Evolutionary conservation across 2,329 filamentous ascomycete species (phyloP).

Genomic region (Microdochium nivale): DNA sequence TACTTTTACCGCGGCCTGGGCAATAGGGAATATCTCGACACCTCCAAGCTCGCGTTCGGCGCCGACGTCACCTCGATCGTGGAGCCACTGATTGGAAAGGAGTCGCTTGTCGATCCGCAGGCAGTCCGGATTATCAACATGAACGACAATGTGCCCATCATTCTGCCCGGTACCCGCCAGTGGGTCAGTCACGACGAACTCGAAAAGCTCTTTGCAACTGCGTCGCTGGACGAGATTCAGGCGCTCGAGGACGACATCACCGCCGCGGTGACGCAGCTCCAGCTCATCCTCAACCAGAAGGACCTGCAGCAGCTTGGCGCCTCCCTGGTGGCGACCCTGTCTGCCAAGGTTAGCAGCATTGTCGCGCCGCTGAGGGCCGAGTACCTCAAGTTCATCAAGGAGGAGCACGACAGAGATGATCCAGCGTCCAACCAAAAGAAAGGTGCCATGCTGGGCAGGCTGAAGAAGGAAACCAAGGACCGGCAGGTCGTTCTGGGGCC

Average conservation of each 20-base stretch:
- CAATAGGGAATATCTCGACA: constrained; percentile 9
- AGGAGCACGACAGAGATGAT: background rate
- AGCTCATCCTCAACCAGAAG: constrained; percentile 8
- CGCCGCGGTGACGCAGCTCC: constrained; percentile 9
- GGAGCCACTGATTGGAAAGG: background rate
- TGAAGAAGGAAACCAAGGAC: constrained; percentile 6
- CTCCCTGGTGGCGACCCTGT: background rate
- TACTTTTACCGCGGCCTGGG: constrained; percentile 16
- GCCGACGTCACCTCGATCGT: background rate
- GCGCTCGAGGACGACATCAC: constrained; percentile 9
- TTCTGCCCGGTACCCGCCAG: constrained; percentile 7
- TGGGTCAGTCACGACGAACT: constrained; percentile 5
- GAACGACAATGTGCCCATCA: constrained; percentile 2
- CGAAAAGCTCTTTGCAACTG: background rate
- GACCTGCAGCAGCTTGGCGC: constrained; percentile 6
- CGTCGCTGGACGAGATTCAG: constrained; percentile 7
- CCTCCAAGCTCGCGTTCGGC: constrained; percentile 10
- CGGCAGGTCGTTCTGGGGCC: constrained; percentile 6
- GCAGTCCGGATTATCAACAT: constrained; percentile 9
- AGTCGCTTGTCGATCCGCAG: constrained; percentile 2
- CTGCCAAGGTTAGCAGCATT: background rate
- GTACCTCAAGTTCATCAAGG: background rate
- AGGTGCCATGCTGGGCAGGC: constrained; percentile 7
- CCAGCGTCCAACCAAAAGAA: constrained; percentile 3
- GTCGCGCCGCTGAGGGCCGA: background rate